A percentile compares a stretch with the other conserved stretches of the same genome.
phyloP scores from a whole-genome alignment of 2,329 filamentous ascomycete genomes.

The Grosmannia clavigera region DNA sequence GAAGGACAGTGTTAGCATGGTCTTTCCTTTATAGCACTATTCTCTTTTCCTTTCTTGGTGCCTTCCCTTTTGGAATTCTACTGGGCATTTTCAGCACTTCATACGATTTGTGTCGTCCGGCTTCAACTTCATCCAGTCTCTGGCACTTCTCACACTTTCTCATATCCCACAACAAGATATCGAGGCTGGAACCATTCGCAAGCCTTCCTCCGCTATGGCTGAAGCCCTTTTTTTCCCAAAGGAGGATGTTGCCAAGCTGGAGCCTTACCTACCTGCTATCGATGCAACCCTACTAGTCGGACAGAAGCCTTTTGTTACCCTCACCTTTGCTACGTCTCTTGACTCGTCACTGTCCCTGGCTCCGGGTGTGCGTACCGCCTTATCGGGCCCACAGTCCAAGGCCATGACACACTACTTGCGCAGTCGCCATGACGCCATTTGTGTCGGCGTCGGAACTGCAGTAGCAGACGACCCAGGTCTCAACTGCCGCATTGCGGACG shows the following conservation, averaged over 20 bases:
- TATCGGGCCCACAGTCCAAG: slow-evolving; percentile 76
- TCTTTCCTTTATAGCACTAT: neutral
- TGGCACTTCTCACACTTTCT: neutral
- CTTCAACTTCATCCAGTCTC: neutral
- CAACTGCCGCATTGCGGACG: slow-evolving; percentile 59
- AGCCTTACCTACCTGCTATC: slow-evolving; percentile 13
- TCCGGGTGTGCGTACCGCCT: slow-evolving; percentile 66
- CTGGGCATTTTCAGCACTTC: neutral
- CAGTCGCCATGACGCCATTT: slow-evolving; percentile 68
- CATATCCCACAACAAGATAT: neutral
- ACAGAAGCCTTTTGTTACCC: slow-evolving; percentile 46
- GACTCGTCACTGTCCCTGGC: slow-evolving; percentile 67
- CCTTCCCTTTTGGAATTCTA: neutral
- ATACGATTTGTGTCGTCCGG: neutral
- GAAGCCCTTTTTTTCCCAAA: slow-evolving; percentile 13
- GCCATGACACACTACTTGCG: slow-evolving; percentile 90
- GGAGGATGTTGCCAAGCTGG: slow-evolving; percentile 13
- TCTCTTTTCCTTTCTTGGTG: neutral
- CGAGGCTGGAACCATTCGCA: neutral
- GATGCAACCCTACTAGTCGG: neutral
- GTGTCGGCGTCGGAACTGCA: slow-evolving; percentile 75
- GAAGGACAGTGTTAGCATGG: neutral
- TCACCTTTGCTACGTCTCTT: slow-evolving; percentile 86
- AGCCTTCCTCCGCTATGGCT: slow-evolving; percentile 4
- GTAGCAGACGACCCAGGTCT: slow-evolving; percentile 74